Evolutionary conservation across 371 early-diverging fungal genomes (phyloP).

Genomic region (Mucor irregularis): DNA sequence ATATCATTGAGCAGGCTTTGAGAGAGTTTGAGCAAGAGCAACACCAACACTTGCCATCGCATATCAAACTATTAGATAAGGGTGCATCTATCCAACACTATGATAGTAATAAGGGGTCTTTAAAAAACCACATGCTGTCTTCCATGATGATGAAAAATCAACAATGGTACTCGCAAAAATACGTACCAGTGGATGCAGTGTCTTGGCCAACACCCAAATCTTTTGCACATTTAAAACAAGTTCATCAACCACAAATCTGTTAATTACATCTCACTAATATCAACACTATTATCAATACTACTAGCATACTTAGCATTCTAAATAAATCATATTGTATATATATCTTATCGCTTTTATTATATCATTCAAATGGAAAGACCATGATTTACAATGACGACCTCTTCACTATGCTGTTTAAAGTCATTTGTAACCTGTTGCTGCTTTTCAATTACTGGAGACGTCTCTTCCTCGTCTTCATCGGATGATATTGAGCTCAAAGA

Average conservation of each 20-base stretch:
- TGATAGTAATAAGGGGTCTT: neutral
- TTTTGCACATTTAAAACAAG: constrained; percentile 6
- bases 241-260: neutral
- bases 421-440: neutral
- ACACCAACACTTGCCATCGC: constrained; percentile 13
- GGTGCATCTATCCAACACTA: neutral
- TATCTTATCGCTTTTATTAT: neutral
- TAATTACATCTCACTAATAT: no score
- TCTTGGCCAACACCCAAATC: constrained; percentile 31
- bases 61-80: neutral
- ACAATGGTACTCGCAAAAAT: constrained; percentile 10
- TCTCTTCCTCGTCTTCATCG: constrained; percentile 2
- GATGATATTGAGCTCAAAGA: constrained; percentile 4
- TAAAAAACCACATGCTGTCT: neutral
- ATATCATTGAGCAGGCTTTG: constrained; percentile 10
- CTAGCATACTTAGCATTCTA: no score
- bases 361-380: constrained; percentile 1
- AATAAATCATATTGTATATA: no score
- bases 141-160: constrained; percentile 2
- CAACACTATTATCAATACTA: no score
- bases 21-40: constrained; percentile 26
- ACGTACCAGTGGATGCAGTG: constrained; percentile 21
- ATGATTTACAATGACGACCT: constrained; percentile 1
- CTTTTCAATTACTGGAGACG: neutral
- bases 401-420: neutral